phyloP scores from a whole-genome alignment of 164 flowering plant genomes.

The Chloranthus sessilifolius region DNA sequence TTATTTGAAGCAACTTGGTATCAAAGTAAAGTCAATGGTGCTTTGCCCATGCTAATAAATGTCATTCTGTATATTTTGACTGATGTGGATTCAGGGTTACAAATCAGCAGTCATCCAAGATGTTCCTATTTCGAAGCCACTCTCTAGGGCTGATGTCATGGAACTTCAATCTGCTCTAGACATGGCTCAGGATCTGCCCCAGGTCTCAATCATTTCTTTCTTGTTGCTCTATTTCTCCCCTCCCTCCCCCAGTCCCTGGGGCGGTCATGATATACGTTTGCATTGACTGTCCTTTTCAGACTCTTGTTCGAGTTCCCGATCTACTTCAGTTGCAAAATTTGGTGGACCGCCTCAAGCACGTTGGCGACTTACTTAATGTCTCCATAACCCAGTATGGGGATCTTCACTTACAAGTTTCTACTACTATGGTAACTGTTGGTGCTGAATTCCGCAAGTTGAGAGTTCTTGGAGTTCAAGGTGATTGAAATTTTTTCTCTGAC shows the following conservation, averaged over 20 bases:
- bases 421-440: constrained; percentile 65
- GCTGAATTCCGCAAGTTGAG: constrained; percentile 66
- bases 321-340: constrained; percentile 58
- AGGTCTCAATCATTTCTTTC: constrained; percentile 4
- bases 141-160: constrained; percentile 62
- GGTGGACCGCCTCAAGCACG: constrained; percentile 82
- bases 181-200: constrained; percentile 71
- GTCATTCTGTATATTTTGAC: neutral
- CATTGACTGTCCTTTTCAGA: constrained; percentile 14
- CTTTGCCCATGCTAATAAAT: neutral
- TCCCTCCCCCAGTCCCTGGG: neutral
- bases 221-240: neutral
- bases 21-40: too few species aligned
- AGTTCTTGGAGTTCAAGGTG: constrained; percentile 69
- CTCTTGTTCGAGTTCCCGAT: constrained; percentile 74
- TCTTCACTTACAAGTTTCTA: constrained; percentile 66
- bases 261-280: neutral
- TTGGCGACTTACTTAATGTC: constrained; percentile 71
- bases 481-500: constrained; percentile 1
- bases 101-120: constrained; percentile 92
- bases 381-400: constrained; percentile 73
- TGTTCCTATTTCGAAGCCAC: constrained; percentile 87
- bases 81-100: constrained; percentile 45
- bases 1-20: too few species aligned
- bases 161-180: constrained; percentile 82